Conservation (phyloP, 495 filamentous ascomycete genomes). For the Penicillium mononematosum region DNA sequence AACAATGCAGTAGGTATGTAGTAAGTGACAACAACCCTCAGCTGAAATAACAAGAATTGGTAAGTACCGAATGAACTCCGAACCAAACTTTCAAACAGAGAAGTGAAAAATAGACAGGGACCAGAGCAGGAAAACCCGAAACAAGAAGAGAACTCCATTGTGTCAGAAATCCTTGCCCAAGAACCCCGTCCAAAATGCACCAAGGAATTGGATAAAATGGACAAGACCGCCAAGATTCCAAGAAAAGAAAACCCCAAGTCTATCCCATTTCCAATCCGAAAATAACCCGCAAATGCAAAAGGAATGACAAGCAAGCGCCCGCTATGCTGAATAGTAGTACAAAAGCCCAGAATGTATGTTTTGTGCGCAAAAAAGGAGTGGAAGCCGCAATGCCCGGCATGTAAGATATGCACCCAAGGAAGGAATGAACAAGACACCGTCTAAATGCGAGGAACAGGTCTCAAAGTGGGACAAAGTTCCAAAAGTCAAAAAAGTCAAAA, state of each 20-base stretch:
- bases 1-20: conserved; percentile 27
- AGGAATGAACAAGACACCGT: conserved; percentile 45
- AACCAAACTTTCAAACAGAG: conserved; percentile 1
- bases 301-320: conserved; percentile 48
- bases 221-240: conserved; percentile 22
- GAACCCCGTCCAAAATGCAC: background rate
- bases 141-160: background rate
- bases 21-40: conserved; percentile 21
- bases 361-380: conserved; percentile 35
- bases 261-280: conserved; percentile 33
- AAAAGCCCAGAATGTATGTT: conserved; percentile 31
- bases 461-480: conserved; percentile 4
- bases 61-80: conserved; percentile 21
- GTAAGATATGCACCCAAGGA: conserved; percentile 35
- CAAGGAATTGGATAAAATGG: conserved; percentile 4
- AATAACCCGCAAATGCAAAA: conserved; percentile 41
- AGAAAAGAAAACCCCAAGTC: conserved; percentile 14
- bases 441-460: conserved; percentile 31
- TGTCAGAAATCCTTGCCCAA: background rate
- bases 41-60: conserved; percentile 20
- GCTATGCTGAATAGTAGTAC: conserved; percentile 46
- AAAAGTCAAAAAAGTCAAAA: conserved; percentile 20
- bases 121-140: background rate
- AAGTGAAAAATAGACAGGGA: background rate
- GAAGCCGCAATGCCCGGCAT: conserved; percentile 39